Conservation (phyloP, 2,329 filamentous ascomycete species). For the Venturia nashicola region DNA sequence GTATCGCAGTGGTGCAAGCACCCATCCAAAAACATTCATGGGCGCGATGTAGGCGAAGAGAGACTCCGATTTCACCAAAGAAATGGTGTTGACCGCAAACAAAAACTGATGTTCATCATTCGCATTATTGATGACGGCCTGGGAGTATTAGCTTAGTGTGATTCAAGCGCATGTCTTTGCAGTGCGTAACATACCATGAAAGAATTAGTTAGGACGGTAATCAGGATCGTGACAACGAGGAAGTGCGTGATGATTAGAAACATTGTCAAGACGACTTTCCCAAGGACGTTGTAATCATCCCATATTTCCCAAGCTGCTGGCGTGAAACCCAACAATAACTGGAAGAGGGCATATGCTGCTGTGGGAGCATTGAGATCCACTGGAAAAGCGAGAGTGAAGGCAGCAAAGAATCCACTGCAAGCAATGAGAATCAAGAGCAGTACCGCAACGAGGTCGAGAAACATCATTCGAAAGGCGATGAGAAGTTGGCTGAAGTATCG, state of each 20-base stretch:
- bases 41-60: conserved; percentile 90
- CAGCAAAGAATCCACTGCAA: conserved; percentile 91
- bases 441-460: conserved; percentile 74
- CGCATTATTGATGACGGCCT: conserved; percentile 76
- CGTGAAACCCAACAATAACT: conserved; percentile 91
- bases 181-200: conserved; percentile 49
- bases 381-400: conserved; percentile 71
- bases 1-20: conserved; percentile 72
- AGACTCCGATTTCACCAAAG: conserved; percentile 96
- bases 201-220: conserved; percentile 91
- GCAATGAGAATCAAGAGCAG: conserved; percentile 73
- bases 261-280: conserved; percentile 60
- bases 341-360: conserved; percentile 84
- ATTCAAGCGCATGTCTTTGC: background rate
- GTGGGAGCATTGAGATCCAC: conserved; percentile 56
- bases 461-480: conserved; percentile 91
- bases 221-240: conserved; percentile 82
- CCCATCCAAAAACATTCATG: conserved; percentile 82
- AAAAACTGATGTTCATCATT: conserved; percentile 86
- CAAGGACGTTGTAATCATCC: conserved; percentile 70
- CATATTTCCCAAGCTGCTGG: conserved; percentile 87
- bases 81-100: conserved; percentile 93
- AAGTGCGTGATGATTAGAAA: conserved; percentile 96
- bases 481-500: conserved; percentile 91
- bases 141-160: background rate